Base-by-base conservation (phyloP, 2,329 filamentous ascomycete genomes). In the Xylariaceae sp. region DNA sequence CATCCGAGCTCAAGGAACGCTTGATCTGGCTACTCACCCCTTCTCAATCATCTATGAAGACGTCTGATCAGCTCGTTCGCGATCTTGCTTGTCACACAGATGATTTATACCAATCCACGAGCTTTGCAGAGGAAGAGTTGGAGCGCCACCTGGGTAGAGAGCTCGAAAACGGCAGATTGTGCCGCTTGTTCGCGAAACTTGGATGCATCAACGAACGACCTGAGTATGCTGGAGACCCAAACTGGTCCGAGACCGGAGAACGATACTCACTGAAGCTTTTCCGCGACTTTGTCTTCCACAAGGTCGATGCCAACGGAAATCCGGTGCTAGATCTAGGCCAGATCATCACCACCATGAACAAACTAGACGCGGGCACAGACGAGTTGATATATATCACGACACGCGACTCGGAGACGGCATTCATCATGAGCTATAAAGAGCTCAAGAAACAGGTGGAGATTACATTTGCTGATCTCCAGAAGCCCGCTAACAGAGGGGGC, bases 281-380 rank as follows among this genome's bases (percentile, higher is more conserved):
- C 73, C 82, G 93, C 40, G 93, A 98, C 67, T 97, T 94, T 59
- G 88, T 96, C 33, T 98, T 97, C 69, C 93, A 98, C 65, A 91
- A 95, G 61, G 90, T 96, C 11, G 90, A 97, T 63, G 78, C 80
- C 22, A 82, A 88, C 46, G 90, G 89, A 12, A 85, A 87, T 42
- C 86, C 93, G 0, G 85, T 91, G 2, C 75, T 95, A 5, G 88
- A 96, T 62, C 73, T 96, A 47, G 92, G 86, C 3, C 91, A 97
- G 68, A 88, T 97, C 53, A 67, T 98, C 37, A 80, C 78, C 21
- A 92, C 86, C 61, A 69, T 98, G 55, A 96, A 94, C 70, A 96
- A 95, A 64, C 73, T 98, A 42, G 93, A 98, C 67, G 88, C 89
- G 1, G 93, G 91, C 1, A 81, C 80, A 2, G 89, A 94, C 21